Base-by-base conservation (phyloP, 2,329 filamentous ascomycete species). In the Dendryphion nanum region DNA sequence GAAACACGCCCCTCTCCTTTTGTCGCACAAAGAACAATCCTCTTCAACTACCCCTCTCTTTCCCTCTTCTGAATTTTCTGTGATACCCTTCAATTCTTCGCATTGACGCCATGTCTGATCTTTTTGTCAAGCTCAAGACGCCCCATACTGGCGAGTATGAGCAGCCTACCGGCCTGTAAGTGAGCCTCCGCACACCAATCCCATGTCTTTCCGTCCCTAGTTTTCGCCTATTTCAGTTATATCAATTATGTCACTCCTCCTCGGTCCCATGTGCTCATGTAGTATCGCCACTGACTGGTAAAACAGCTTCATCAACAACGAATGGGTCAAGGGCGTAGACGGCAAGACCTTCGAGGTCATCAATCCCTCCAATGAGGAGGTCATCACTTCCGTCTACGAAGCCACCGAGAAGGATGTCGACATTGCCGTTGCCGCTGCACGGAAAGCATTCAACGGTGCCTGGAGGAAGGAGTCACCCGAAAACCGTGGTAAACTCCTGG, bases 311-410 rank as follows among this genome's bases (percentile, higher is more conserved):
- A 93, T 95, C 79, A 90, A 93, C 79, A 90, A 91, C 69, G 85
- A 96, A 71, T 96, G 84, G 73, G 81, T 94, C 50, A 82, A 85
- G 68, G 77, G 82, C 64, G 82, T 85, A 48, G 87, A 95, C 57
- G 89, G 89, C 73, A 85, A 88, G 79, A 89, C 84, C 53, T 93
- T 95, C 63, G 89, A 95, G 72, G 86, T 89, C 68, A 84, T 93
- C 77, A 95, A 95, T 79, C 89, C 89, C 43, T 62, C 84, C 49
- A 88, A 81, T 50, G 90, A 95, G 70, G 82, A 89, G 69, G 81
- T 88, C 61, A 94, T 95, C 74, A 79, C 76, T 75, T 83, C 82
- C 38, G 86, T 95, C 55, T 74, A 81, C 64, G 89, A 95, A 73
- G 90, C 84, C 62, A 86, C 84, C 50, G 89, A 94, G 76, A 89